Evolutionary conservation across 306 rosid species (phyloP).

Genomic region (Sphenostylis stenocarpa): DNA sequence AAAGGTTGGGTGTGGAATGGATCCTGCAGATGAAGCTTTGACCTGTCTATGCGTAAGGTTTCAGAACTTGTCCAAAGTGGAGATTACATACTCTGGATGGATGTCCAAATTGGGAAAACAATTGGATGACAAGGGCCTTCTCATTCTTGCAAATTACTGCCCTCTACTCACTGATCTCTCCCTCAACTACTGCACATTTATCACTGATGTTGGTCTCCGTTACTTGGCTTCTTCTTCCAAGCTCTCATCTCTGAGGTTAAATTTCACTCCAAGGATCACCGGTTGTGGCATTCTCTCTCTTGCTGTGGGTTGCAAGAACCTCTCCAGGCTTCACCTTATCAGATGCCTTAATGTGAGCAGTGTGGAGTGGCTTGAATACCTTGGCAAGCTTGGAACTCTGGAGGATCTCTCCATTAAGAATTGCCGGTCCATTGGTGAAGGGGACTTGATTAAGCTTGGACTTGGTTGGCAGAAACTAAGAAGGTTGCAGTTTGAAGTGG

Average conservation of each 20-base stretch:
- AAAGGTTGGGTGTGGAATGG: slow-evolving; percentile 83
- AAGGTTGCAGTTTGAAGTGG: slow-evolving; percentile 83
- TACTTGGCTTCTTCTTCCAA: slow-evolving; percentile 64
- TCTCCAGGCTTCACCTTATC: slow-evolving; percentile 71
- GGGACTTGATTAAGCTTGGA: slow-evolving; percentile 63
- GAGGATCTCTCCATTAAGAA: slow-evolving; percentile 58
- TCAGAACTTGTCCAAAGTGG: slow-evolving; percentile 58
- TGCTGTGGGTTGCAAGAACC: slow-evolving; percentile 78
- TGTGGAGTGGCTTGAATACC: slow-evolving; percentile 67
- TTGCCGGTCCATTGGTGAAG: slow-evolving; percentile 62
- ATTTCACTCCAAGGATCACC: slow-evolving; percentile 74
- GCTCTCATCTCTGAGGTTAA: slow-evolving; percentile 70
- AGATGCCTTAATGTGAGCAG: slow-evolving; percentile 82
- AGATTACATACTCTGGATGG: slow-evolving; percentile 86
- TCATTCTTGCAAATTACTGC: slow-evolving; percentile 57
- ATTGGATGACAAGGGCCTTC: slow-evolving; percentile 82
- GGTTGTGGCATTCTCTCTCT: slow-evolving; percentile 84
- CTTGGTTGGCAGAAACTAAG: slow-evolving; percentile 73
- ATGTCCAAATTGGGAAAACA: slow-evolving; percentile 90
- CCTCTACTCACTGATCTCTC: slow-evolving; percentile 64
- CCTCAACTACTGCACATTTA: slow-evolving; percentile 77
- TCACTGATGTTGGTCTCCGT: slow-evolving; percentile 80
- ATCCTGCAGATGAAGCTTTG: slow-evolving; percentile 84
- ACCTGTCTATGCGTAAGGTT: slow-evolving; percentile 69
- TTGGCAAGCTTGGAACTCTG: slow-evolving; percentile 51